Evolutionary conservation across 768 basidiomycete species (phyloP).

Genomic region (Lactarius sp.): DNA sequence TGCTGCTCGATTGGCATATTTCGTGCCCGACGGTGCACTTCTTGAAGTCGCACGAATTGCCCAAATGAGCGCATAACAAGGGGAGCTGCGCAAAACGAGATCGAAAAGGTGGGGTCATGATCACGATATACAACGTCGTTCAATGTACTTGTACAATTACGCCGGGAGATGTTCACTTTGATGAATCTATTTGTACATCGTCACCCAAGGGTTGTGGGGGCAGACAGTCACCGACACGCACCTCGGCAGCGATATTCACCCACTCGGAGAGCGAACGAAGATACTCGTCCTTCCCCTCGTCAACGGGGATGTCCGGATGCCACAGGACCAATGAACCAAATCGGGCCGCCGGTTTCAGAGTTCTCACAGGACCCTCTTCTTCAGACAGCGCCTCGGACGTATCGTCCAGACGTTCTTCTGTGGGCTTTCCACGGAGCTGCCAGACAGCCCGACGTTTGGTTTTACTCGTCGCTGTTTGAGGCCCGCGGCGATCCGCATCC

Average conservation of each 20-base stretch:
- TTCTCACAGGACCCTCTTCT: slow-evolving; percentile 31
- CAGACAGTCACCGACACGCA: slow-evolving; percentile 31
- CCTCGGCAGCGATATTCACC: slow-evolving; percentile 60
- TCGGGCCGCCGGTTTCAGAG: slow-evolving; percentile 44
- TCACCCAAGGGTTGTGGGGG: background rate
- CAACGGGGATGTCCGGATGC: slow-evolving; percentile 67
- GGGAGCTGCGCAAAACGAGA: background rate
- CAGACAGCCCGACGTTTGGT: slow-evolving; percentile 28
- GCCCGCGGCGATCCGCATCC: slow-evolving; percentile 23
- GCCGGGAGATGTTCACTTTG: background rate
- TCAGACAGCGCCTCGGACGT: slow-evolving; percentile 26
- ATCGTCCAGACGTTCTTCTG: slow-evolving; percentile 27
- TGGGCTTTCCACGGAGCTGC: slow-evolving; percentile 29
- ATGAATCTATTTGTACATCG: slow-evolving; percentile 4
- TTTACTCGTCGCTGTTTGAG: slow-evolving; percentile 28
- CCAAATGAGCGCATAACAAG: background rate
- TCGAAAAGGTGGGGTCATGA: too few species aligned
- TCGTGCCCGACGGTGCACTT: background rate
- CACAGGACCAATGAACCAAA: slow-evolving; percentile 72
- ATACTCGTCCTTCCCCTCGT: slow-evolving; percentile 70
- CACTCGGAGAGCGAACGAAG: slow-evolving; percentile 64
- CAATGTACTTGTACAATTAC: background rate
- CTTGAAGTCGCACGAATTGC: background rate
- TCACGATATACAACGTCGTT: background rate
- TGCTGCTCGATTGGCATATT: background rate